Base-by-base conservation (phyloP, 2,329 filamentous ascomycete genomes). In the Trichoderma sp. region DNA sequence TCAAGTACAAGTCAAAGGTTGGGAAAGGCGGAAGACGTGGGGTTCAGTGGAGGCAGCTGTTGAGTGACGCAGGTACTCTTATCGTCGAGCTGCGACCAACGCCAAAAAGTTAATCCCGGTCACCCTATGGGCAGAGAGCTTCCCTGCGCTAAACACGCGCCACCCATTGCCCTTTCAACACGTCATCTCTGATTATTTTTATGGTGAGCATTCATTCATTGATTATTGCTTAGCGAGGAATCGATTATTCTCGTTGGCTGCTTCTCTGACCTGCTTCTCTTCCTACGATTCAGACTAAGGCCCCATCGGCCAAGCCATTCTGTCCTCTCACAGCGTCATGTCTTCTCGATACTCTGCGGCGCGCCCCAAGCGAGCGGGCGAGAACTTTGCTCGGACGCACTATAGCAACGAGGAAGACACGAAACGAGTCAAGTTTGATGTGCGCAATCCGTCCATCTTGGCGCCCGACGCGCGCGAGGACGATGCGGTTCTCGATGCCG, bases 381-480 rank as follows among this genome's bases (percentile, higher is more conserved):
- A 97, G 81, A 88, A 90, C 73, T 96, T 92, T 76, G 89, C 90
- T 53, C 89, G 92, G 68, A 89, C 88, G 19, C 89, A 94, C 77
- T 89, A 92, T 74, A 82, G 86, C 72, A 79, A 81, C 57, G 79
- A 81, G 58, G 81, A 84, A 65, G 75, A 78, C 64, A 79, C 80
- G 54, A 96, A 96, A 78, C 94, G 93, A 76, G 91, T 93, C 68
- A 93, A 92, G 75, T 99, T 99, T 80, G 95, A 99, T 78, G 84
- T 95, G 64, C 92, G 95, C 71, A 98, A 99, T 77, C 95, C 95
- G 3, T 97, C 94, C 17, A 93, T 92, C 1, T 87, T 99, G 5
- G 94, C 93, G 2, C 89, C 94, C 1, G 93, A 96, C 76, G 91
- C 89, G 2, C 86, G 87, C 2, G 91, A 91, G 71, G 88, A 80